Base-by-base conservation (phyloP, 495 filamentous ascomycete genomes). In the Penicillium salamii region DNA sequence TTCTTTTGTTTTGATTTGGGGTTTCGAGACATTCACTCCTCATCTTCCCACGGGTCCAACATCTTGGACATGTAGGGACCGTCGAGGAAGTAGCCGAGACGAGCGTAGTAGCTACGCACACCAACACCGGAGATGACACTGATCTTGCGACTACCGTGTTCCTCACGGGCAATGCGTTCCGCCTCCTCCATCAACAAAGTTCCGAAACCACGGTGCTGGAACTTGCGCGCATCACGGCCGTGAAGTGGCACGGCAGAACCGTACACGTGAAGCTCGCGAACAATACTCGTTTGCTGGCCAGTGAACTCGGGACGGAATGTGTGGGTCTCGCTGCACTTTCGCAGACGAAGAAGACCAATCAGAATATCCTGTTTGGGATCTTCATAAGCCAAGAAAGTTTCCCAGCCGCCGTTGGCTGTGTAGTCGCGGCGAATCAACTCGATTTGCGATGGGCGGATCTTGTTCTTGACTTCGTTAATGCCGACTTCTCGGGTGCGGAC, bases 311-410 rank as follows among this genome's bases (percentile, higher is more conserved):
- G 81, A 36, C 93, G 86, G 75, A 92, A 98, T 0, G 95, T 97
- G 66, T 95, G 86, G 43, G 85, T 89, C 50, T 81, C 74, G 17
- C 87, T 92, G 62, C 93, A 98, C 72, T 95, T 95, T 42, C 93
- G 81, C 49, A 98, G 69, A 12, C 93, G 85, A 32, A 98, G 83
- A 40, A 98, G 73, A 13, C 89, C 95, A 43, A 98, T 96, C 14
- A 98, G 72, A 52, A 98, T 97, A 67, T 98, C 93, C 66, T 97
- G 93, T 73, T 97, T 96, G 3, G 93, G 93, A 61, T 98, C 93
- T 62, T 98, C 93, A 60, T 97, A 98, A 15, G 93, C 91, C 5
- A 98, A 71, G 70, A 98, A 98, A 0, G 95, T 97, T 69, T 98
- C 93, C 93, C 93, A 98, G 12, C 93, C 95, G 17, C 86, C 89